Base-by-base conservation (phyloP, 257 asterid genomes). In the Capsicum pubescens region DNA sequence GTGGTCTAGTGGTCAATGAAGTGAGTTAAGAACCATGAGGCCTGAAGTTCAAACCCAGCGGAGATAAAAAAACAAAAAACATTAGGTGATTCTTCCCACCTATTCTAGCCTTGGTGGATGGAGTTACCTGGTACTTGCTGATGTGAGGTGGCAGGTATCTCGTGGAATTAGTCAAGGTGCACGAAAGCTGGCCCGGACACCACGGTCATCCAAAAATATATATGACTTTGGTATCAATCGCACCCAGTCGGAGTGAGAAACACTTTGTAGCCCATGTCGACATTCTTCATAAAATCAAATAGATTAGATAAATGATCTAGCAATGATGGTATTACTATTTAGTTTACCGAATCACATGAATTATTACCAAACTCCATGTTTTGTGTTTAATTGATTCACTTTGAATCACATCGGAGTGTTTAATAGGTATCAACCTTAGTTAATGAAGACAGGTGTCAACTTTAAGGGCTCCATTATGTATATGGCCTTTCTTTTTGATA, bases 191-290 rank as follows among this genome's bases (percentile, higher is more conserved):
- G 32, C 32, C 32, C 2, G 32, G 32, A 26, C 32, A 26, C 32
- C 32, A 26, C 32, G 32, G 32, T 26, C 32, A 26, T 26, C 32
- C 32, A 26, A 26, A 26, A 26, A 26, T 26, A 26, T 26, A 36
- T 67, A 64, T 64, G 71, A 67, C n/a, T 67, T 67, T 13, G 74
- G 74, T 67, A 67, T 67, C 50, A 7, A 3, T 67, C 74, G 7
- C 3, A 9, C 74, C 12, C 35, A 67, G 50, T 35, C 36, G 74
- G 36, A 35, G 74, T 67, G 52, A 68, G 52, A 68, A 15, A 0
- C 8, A 68, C 26, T 39, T 68, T 68, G 8, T 68, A 15, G 50
- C 21, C 26, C 3, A 15, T 68, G 52, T 68, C 54, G 16, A 4
- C 8, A 68, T 26, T 66, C 72, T 66, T 64, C 72, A 12, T 32